These are phyloP conservation scores for Fusarium sp. DNA, from an alignment of 2,329 filamentous ascomycete species.

Conservation along the genomic window DNA sequence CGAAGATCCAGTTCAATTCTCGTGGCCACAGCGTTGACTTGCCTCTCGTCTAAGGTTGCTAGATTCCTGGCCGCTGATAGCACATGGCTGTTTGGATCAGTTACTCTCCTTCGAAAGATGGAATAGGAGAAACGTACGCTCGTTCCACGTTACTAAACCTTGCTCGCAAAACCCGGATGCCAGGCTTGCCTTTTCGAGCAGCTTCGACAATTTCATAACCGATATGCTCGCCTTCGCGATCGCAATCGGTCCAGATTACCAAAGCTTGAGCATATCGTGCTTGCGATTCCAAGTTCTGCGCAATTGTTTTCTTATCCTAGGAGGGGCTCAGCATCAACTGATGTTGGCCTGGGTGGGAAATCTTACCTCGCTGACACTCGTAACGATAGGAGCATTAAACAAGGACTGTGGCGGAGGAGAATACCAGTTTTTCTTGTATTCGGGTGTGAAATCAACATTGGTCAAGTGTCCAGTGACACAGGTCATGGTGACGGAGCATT, in stretches of 20 bases:
- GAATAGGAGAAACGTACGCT: slow-evolving; percentile 69
- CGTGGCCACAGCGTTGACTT: slow-evolving; percentile 88
- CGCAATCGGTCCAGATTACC: slow-evolving; percentile 99
- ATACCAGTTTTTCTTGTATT: slow-evolving; percentile 84
- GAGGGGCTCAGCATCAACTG: slow-evolving; percentile 26
- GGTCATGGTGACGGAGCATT: slow-evolving; percentile 92
- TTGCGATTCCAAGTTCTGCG: slow-evolving; percentile 86
- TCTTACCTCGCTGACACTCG: slow-evolving; percentile 75
- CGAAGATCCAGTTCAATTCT: slow-evolving; percentile 94
- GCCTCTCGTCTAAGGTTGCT: slow-evolving; percentile 83
- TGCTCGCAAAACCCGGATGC: slow-evolving; percentile 86
- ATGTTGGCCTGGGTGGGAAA: not conserved
- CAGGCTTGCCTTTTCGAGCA: slow-evolving; percentile 80
- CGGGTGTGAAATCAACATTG: slow-evolving; percentile 79
- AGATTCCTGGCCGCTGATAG: slow-evolving; percentile 85
- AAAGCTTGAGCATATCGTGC: slow-evolving; percentile 81
- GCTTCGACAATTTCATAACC: slow-evolving; percentile 90
- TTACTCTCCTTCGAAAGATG: not conserved
- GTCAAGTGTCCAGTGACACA: slow-evolving; percentile 92
- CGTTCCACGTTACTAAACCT: slow-evolving; percentile 96
- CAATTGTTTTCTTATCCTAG: slow-evolving; percentile 84
- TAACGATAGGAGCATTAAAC: slow-evolving; percentile 85
- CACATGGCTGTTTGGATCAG: slow-evolving; percentile 76
- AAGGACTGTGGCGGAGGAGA: slow-evolving; percentile 83
- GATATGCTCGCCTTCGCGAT: slow-evolving; percentile 97